Conservation (phyloP, 2,329 filamentous ascomycete genomes). For the Laburnicola sp. region DNA sequence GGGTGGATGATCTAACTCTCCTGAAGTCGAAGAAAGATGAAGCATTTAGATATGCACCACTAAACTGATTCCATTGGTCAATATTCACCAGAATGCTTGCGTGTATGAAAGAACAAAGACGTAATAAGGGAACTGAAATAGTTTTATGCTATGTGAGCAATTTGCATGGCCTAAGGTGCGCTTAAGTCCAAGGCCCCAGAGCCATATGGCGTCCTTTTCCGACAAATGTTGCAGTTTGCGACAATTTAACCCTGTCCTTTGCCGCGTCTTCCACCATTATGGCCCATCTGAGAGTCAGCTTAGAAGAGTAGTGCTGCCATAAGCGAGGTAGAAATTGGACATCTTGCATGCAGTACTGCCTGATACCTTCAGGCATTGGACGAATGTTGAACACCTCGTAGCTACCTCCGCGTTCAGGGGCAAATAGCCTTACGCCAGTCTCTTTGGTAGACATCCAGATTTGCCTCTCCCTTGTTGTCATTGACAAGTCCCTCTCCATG, state of each 20-base stretch:
- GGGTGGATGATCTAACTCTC: too few species aligned
- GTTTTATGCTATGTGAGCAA: too few species aligned
- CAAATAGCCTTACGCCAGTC: constrained; percentile 27
- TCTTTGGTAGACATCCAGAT: constrained; percentile 24
- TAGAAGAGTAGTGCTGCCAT: constrained; percentile 3
- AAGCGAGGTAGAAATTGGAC: constrained; percentile 11
- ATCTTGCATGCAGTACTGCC: constrained; percentile 31
- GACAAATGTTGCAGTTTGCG: background rate
- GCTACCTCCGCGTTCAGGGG: constrained; percentile 26
- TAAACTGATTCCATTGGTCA: too few species aligned
- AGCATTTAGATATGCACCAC: too few species aligned
- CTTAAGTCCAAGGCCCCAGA: constrained; percentile 1
- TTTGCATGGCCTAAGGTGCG: too few species aligned
- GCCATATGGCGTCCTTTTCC: constrained; percentile 5
- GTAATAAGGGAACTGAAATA: too few species aligned
- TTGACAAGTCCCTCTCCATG: constrained; percentile 9
- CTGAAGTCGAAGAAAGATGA: too few species aligned
- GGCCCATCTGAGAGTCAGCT: background rate
- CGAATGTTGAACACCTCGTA: constrained; percentile 36
- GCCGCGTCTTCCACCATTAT: background rate
- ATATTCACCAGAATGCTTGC: too few species aligned
- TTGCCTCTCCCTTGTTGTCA: constrained; percentile 14
- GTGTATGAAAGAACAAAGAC: too few species aligned
- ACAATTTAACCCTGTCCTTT: background rate
- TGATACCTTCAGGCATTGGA: constrained; percentile 30